Evolutionary conservation across 768 basidiomycete genomes (phyloP).

Genomic region (Saitozyma podzolica): DNA sequence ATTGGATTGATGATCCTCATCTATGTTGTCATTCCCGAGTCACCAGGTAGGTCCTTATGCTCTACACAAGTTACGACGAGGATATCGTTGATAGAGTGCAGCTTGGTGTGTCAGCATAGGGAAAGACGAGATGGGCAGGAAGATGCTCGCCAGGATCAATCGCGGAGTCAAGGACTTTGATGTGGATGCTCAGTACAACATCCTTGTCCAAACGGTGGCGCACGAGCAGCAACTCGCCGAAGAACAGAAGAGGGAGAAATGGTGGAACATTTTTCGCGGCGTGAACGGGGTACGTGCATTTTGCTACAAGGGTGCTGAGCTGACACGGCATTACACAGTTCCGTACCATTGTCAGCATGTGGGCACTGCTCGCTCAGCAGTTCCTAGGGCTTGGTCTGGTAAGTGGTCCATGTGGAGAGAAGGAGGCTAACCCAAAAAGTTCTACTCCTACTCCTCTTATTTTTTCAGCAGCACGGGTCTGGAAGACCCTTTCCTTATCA

Average conservation of each 20-base stretch:
- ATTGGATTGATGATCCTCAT: constrained; percentile 14
- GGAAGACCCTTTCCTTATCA: constrained; percentile 12
- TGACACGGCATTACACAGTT: not conserved
- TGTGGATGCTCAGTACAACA: not conserved
- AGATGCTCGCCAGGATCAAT: not conserved
- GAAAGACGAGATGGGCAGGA: not conserved
- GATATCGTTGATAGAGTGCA: no score
- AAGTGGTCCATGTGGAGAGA: constrained; percentile 9
- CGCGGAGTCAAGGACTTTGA: not conserved
- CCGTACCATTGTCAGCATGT: constrained; percentile 22
- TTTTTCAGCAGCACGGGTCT: constrained; percentile 14
- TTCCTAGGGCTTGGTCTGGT: constrained; percentile 10
- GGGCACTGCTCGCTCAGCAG: no score
- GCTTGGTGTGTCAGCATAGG: constrained; percentile 6
- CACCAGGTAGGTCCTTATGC: no score
- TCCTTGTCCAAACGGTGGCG: not conserved
- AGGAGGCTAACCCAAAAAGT: not conserved
- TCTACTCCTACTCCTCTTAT: constrained; percentile 10
- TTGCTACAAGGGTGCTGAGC: no score
- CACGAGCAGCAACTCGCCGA: constrained; percentile 2
- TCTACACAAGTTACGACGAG: no score
- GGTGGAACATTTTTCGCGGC: constrained; percentile 4
- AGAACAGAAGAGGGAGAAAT: not conserved
- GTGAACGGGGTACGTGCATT: constrained; percentile 13
- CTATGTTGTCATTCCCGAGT: constrained; percentile 18